Conservation (phyloP, 2,329 filamentous ascomycete species). For the Boeremia exigua region DNA sequence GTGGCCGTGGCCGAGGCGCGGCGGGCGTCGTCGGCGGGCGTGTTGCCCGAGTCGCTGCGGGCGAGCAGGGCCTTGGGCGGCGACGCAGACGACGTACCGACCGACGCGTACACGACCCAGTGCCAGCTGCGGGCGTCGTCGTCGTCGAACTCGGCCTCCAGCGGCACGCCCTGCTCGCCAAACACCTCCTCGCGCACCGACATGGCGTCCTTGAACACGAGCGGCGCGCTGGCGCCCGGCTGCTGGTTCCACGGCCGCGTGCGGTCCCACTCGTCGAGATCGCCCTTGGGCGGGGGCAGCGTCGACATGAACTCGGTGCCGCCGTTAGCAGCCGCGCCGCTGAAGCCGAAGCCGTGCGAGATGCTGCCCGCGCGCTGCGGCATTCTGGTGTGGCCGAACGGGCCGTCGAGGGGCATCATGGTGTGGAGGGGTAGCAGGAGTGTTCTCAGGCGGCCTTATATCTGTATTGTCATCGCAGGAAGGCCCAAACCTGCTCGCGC, state of each 20-base stretch:
- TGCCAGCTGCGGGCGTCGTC: conserved; percentile 83
- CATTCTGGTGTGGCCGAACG: background rate
- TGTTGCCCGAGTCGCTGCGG: conserved; percentile 52
- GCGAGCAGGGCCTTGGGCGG: conserved; percentile 49
- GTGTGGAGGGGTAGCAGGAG: background rate
- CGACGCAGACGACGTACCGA: conserved; percentile 52
- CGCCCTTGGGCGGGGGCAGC: conserved; percentile 43
- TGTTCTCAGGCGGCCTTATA: background rate
- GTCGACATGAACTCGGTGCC: conserved; percentile 51
- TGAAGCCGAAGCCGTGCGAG: conserved; percentile 29
- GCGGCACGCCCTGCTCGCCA: conserved; percentile 61
- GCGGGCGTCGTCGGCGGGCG: conserved; percentile 46
- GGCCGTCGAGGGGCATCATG: conserved; percentile 4
- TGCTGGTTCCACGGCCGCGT: conserved; percentile 43
- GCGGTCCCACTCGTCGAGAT: conserved; percentile 47
- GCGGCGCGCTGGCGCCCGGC: conserved; percentile 44
- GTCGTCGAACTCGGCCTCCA: conserved; percentile 76
- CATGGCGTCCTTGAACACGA: conserved; percentile 62
- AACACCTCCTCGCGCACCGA: conserved; percentile 64
- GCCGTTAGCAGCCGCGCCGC: conserved; percentile 24
- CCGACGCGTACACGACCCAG: conserved; percentile 81
- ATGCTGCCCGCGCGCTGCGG: conserved; percentile 13
- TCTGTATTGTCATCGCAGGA: conserved; percentile 4
- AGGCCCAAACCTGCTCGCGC: conserved; percentile 1
- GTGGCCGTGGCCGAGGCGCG: conserved; percentile 48